Percentiles rank a stretch among this genome's conserved stretches.
These are phyloP conservation scores for Wallacemonas collosoma DNA, from an alignment of 208 protist genomes.

Conservation along the genomic window DNA sequence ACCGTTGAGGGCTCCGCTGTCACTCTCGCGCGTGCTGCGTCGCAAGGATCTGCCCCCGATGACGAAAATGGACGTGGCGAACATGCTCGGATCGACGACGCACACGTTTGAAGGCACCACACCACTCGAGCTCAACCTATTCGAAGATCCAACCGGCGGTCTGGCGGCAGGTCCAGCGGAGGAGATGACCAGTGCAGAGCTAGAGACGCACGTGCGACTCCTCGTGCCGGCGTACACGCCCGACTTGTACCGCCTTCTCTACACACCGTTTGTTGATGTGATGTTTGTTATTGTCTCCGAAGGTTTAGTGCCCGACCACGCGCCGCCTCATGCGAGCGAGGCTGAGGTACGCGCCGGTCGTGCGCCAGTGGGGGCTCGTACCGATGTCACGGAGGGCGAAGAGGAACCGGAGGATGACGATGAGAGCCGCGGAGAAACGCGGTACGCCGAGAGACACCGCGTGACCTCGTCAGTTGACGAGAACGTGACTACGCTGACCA, in stretches of 20 bases:
- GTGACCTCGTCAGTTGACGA: no score
- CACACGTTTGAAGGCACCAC: constrained; percentile 17
- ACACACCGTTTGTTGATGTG: constrained; percentile 78
- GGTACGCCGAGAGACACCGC: no score
- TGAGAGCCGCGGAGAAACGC: no score
- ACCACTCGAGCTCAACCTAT: constrained; percentile 65
- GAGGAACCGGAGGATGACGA: no score
- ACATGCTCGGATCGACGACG: constrained; percentile 10
- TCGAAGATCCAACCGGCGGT: constrained; percentile 87
- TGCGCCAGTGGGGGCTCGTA: no score
- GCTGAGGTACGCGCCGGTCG: no score
- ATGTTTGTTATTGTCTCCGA: constrained; percentile 48
- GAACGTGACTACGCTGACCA: background rate
- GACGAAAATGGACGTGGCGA: constrained; percentile 12
- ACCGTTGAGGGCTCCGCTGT: background rate
- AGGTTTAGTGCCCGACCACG: constrained; percentile 39
- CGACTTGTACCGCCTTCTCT: constrained; percentile 66
- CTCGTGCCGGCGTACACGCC: constrained; percentile 53
- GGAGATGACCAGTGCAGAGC: constrained; percentile 70
- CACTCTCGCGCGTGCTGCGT: constrained; percentile 9
- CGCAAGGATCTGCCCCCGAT: constrained; percentile 7
- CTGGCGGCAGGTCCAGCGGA: constrained; percentile 65
- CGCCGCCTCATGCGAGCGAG: background rate
- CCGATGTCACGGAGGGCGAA: no score
- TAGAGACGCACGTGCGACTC: constrained; percentile 66